Percentiles rank a stretch among this genome's conserved stretches.
These are phyloP conservation scores for Pythium aristosporum DNA, from an alignment of 352 stramenopile genomes.

Conservation along the genomic window DNA sequence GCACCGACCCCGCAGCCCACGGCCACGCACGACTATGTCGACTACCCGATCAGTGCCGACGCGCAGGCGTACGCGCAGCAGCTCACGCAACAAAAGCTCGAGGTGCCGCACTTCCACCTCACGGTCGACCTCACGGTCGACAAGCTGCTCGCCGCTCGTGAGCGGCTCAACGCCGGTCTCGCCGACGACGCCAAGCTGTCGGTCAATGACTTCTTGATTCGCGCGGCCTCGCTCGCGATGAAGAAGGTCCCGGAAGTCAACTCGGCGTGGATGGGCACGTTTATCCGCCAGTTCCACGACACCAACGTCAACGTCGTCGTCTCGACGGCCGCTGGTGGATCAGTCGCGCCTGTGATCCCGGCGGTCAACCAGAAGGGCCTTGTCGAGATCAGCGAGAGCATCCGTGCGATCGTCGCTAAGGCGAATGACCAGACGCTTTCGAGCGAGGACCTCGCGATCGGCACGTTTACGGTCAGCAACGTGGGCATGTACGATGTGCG, in stretches of 20 bases:
- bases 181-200: slow-evolving; percentile 92
- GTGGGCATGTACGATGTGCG: slow-evolving; percentile 97
- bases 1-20: slow-evolving; percentile 35
- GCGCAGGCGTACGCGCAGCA: slow-evolving; percentile 79
- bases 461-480: slow-evolving; percentile 97
- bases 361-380: slow-evolving; percentile 90
- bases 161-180: slow-evolving; percentile 91
- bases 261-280: slow-evolving; percentile 84
- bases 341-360: slow-evolving; percentile 97
- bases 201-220: slow-evolving; percentile 99
- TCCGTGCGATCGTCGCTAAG: slow-evolving; percentile 64
- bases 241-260: slow-evolving; percentile 94
- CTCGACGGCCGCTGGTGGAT: slow-evolving; percentile 55
- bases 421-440: slow-evolving; percentile 43
- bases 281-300: slow-evolving; percentile 95
- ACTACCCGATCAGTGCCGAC: slow-evolving; percentile 90
- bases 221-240: slow-evolving; percentile 94
- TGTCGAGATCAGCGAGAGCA: slow-evolving; percentile 86
- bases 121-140: slow-evolving; percentile 93
- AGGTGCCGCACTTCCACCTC: slow-evolving; percentile 98
- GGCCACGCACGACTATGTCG: slow-evolving; percentile 81
- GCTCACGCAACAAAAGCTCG: slow-evolving; percentile 92
- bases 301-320: slow-evolving; percentile 94
- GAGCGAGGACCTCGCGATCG: slow-evolving; percentile 62
- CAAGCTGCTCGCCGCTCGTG: slow-evolving; percentile 89